Evolutionary conservation across 352 stramenopile species (phyloP).

Genomic region (Phytophthora hybrid): DNA sequence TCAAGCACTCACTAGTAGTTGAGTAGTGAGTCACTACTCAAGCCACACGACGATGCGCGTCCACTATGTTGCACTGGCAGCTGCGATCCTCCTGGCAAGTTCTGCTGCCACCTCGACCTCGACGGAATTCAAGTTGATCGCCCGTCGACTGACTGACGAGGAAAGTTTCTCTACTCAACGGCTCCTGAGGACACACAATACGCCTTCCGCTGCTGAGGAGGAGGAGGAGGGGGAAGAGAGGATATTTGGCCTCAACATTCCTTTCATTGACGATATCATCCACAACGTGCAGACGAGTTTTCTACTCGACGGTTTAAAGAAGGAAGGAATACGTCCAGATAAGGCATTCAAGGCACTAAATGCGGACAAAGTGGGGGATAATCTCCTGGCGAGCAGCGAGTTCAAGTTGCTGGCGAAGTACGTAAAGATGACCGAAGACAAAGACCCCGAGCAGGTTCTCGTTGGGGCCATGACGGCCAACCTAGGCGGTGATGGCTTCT

Average conservation of each 20-base stretch:
- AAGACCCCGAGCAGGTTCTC: background rate
- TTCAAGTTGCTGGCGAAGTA: background rate
- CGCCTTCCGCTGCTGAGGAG: background rate
- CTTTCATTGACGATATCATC: background rate
- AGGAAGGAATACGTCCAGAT: background rate
- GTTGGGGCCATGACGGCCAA: background rate
- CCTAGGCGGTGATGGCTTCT: background rate
- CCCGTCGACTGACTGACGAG: background rate
- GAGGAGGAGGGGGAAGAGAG: background rate
- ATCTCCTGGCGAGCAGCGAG: background rate
- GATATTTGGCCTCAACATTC: background rate
- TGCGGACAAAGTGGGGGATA: background rate
- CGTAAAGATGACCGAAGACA: background rate
- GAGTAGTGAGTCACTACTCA: too few species aligned
- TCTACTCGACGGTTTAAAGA: background rate
- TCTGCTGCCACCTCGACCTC: background rate
- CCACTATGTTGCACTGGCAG: too few species aligned
- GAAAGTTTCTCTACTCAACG: background rate
- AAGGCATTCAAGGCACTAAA: background rate
- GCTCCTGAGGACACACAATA: background rate
- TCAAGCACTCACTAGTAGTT: too few species aligned
- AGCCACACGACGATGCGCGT: too few species aligned
- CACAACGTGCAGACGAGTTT: background rate
- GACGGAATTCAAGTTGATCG: background rate
- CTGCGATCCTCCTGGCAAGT: background rate